Base-by-base conservation (phyloP, 345 rosid genomes). In the Reutealis trisperma region DNA sequence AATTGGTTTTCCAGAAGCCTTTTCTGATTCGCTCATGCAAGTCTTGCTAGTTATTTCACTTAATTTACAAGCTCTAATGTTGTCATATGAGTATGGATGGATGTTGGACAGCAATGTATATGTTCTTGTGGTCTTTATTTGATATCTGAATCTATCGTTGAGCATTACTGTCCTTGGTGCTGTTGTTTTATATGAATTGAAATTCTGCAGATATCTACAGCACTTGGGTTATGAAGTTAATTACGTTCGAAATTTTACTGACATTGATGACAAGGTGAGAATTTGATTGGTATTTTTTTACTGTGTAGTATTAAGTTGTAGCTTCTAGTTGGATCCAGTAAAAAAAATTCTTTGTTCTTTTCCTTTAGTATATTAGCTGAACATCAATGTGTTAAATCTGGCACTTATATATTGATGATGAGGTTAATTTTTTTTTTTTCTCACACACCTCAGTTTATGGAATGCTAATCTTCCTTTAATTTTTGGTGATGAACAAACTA, bases 201-300 rank as follows among this genome's bases (percentile, higher is more conserved):
- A 22, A 62, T 62, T 69, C 13, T 89, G 86, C 88, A 95, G 97
- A 84, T 93, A 90, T 78, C 86, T 95, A 1, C 75, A 67, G 5
- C 86, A 92, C 77, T 76, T 93, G 79, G 91, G 89, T 65, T 92
- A 86, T 83, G 97, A 93, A 72, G 93, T 93, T 74, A 90, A 77
- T 32, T 92, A 85, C 78, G 93, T 92, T 5, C 73, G 99, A 59
- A 95, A 95, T 83, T 93, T 95, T 80, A 95, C 99, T 1, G 97
- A 95, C 78, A 90, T 95, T 58, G 97, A 95, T 85, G 99, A 93
- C 75, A 96, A 96, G 97, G 97, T 90, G 44, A 74, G 85, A 52
- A 52, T 44, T 65, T 67, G 30, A 41, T 6, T 62, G 14, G 16
- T 47, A 32, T 41, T 8, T 37, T 15, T 6, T 32, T 57, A 70